These are phyloP conservation scores for Hypoxylon crocopeplum DNA, from an alignment of 495 filamentous ascomycete species.

Conservation along the genomic window DNA sequence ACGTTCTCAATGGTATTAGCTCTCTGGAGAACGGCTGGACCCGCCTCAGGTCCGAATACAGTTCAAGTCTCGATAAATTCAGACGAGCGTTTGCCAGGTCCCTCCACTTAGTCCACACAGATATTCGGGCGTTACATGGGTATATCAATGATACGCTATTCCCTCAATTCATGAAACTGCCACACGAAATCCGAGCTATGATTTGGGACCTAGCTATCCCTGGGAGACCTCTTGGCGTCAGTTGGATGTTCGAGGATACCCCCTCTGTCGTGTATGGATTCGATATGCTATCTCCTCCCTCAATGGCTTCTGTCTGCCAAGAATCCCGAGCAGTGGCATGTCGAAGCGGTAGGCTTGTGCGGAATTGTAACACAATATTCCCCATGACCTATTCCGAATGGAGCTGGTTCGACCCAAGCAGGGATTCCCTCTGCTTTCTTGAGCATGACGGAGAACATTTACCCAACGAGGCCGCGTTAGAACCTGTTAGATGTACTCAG, in stretches of 20 bases:
- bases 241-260: not conserved
- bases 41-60: too few species aligned
- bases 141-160: too few species aligned
- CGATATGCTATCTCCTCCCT: not conserved
- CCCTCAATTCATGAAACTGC: constrained; percentile 8
- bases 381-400: not conserved
- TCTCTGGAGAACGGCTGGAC: too few species aligned
- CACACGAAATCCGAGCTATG: constrained; percentile 13
- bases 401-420: constrained; percentile 10
- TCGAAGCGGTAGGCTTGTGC: not conserved
- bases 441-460: not conserved
- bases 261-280: not conserved
- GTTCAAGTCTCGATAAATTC: too few species aligned
- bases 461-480: not conserved
- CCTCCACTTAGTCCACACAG: too few species aligned
- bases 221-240: not conserved
- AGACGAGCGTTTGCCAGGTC: too few species aligned
- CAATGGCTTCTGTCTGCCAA: constrained; percentile 15
- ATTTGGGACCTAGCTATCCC: constrained; percentile 20
- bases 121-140: too few species aligned
- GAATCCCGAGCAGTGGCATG: constrained; percentile 17
- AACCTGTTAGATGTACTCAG: not conserved
- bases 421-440: not conserved
- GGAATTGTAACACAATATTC: not conserved
- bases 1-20: too few species aligned